Evolutionary conservation across 2,329 filamentous ascomycete species (phyloP), one percentile per base, ranked within the genome.

Genomic region (Sclerotinia borealis): DNA sequence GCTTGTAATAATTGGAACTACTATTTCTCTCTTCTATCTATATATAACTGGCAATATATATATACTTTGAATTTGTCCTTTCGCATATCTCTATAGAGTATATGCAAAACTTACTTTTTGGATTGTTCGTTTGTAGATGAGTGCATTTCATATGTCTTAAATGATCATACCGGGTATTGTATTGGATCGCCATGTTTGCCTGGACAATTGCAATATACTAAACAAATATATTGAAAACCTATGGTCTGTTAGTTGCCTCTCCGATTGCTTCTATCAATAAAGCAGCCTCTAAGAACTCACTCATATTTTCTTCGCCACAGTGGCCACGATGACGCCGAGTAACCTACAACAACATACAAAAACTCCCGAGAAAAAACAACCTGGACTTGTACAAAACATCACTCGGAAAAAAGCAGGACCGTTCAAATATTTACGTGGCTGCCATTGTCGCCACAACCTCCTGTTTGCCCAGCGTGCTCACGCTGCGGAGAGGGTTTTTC

Each of bases 351-450:
- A 37, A 34, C 59, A 45, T 34, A 10, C 9, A 4, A 11, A n/a
- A 45, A 58, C 29, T 36, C 39, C 22, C 22, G 15, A 45, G 37
- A 22, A 43, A 27, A 37, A 19, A 11, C 37, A 56, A 34, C n/a
- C 39, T 27, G 17, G 43, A 22, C 15, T 48, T 22, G 31, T 31
- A 62, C 49, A 47, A 48, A 48, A 55, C 51, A 34, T 19, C 13
- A 25, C 25, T 54, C 27, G n/a, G 29, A 10, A 27, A 61, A 25
- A 37, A 36, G 29, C 29, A 43, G 34, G 25, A 61, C 29, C n/a
- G 6, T n/a, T 39, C 36, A 22, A n/a, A 41, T 25, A 54, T 54
- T 39, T 62, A 62, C 50, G 50, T 62, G 59, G 59, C 51, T 25
- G 37, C 43, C 27, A 39, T 19, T 19, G 52, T 27, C 43, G 52